These are phyloP conservation scores for Nemania abortiva DNA, from an alignment of 2,329 filamentous ascomycete species.

Conservation along the genomic window DNA sequence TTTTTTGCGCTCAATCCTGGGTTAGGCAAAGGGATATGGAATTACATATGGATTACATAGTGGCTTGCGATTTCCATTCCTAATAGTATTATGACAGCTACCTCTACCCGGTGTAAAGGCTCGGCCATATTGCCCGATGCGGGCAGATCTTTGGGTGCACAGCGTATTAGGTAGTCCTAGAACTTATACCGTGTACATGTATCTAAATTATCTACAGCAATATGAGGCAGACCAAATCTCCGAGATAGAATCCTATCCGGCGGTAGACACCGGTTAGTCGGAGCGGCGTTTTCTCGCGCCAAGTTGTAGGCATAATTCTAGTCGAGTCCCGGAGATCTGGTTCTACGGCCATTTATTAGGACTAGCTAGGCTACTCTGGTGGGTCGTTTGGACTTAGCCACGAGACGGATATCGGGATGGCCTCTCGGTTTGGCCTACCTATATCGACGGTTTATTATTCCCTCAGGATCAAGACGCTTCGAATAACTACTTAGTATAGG, in stretches of 20 bases:
- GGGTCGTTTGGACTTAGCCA: constrained; percentile 28
- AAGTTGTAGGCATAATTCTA: constrained; percentile 2
- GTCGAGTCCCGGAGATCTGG: constrained; percentile 51
- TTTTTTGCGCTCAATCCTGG: background rate
- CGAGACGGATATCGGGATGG: constrained; percentile 12
- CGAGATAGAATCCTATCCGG: background rate
- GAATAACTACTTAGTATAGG: background rate
- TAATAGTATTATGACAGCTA: background rate
- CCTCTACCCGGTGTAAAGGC: background rate
- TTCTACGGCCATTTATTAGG: constrained; percentile 48
- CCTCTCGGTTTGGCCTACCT: background rate
- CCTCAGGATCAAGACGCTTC: background rate
- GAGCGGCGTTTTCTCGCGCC: background rate
- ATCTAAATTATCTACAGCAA: background rate
- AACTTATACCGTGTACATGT: background rate
- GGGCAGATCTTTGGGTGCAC: constrained; percentile 15
- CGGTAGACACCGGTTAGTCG: background rate
- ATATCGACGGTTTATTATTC: background rate
- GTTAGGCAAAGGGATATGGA: background rate
- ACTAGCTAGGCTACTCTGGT: constrained; percentile 43
- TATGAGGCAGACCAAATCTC: background rate
- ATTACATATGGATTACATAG: background rate
- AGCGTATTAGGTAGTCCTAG: background rate
- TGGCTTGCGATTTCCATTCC: background rate
- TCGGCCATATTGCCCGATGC: constrained; percentile 40